Evolutionary conservation across 257 asterid genomes (phyloP).

Genomic region (Nicotiana tomentosiformis): DNA sequence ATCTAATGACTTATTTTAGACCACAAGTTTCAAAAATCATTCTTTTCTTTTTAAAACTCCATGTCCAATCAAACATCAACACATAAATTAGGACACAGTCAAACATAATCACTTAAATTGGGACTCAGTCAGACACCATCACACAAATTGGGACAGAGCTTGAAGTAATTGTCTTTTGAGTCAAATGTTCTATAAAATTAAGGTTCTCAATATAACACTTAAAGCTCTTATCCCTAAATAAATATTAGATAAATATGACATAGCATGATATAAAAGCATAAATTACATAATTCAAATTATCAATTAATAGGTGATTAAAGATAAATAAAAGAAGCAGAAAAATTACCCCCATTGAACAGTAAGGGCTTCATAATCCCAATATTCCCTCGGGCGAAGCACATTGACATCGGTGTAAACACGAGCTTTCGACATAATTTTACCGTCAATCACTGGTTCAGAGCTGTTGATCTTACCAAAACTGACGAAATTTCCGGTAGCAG

Average conservation of each 20-base stretch:
- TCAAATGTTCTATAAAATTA: not conserved
- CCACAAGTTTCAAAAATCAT: too few species aligned
- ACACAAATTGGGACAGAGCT: too few species aligned
- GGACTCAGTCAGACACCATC: too few species aligned
- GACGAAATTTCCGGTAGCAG: constrained; percentile 4
- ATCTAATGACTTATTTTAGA: too few species aligned
- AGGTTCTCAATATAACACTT: not conserved
- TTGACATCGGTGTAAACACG: constrained; percentile 75
- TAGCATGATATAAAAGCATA: not conserved
- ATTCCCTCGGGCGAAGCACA: constrained; percentile 74
- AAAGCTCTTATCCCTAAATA: not conserved
- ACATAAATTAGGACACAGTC: too few species aligned
- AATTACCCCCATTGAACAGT: constrained; percentile 73
- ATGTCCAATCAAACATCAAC: too few species aligned
- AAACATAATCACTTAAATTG: too few species aligned
- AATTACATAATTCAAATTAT: not conserved
- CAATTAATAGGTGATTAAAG: not conserved
- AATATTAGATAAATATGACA: not conserved
- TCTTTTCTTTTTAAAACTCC: too few species aligned
- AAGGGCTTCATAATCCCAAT: constrained; percentile 87
- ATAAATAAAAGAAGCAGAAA: not conserved
- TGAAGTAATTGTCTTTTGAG: not conserved
- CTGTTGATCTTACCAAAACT: constrained; percentile 29
- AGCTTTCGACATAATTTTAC: constrained; percentile 56
- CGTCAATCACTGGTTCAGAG: constrained; percentile 10